phyloP scores from a whole-genome alignment of 1,284 basidiomycete genomes.

The Pascua sp. region DNA sequence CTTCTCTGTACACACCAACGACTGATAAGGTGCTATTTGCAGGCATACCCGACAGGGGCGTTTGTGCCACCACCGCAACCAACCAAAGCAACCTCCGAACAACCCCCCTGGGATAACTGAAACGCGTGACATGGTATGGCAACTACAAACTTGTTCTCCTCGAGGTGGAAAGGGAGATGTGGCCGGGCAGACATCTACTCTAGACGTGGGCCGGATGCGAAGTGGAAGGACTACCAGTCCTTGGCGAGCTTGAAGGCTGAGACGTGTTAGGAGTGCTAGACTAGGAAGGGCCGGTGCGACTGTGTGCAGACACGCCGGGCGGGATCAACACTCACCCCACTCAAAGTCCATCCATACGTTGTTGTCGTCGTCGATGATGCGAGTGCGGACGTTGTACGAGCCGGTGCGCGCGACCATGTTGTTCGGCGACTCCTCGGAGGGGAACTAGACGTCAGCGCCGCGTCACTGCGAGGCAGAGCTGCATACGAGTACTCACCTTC shows the following conservation, averaged over 20 bases:
- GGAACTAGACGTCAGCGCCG: slow-evolving; percentile 35
- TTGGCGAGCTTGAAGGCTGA: slow-evolving; percentile 48
- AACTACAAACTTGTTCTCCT: no score
- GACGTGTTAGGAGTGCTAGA: neutral
- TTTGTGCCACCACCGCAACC: no score
- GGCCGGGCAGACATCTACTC: no score
- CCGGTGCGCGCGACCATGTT: slow-evolving; percentile 58
- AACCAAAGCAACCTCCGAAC: no score
- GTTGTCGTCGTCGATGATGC: slow-evolving; percentile 56
- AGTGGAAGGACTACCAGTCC: slow-evolving; percentile 38
- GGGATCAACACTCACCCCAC: slow-evolving; percentile 38
- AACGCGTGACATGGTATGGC: no score
- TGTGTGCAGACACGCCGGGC: neutral
- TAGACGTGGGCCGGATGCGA: neutral
- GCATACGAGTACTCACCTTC: slow-evolving; percentile 37
- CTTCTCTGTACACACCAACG: no score
- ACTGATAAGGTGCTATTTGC: no score
- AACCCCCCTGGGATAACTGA: no score
- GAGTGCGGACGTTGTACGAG: slow-evolving; percentile 53
- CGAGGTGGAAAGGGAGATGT: no score
- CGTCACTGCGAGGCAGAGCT: neutral
- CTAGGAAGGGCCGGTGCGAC: neutral
- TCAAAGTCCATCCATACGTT: slow-evolving; percentile 50
- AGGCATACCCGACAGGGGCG: no score
- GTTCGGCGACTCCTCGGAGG: slow-evolving; percentile 51